phyloP scores from a whole-genome alignment of 352 stramenopile genomes.

The Globisporangium nunn region DNA sequence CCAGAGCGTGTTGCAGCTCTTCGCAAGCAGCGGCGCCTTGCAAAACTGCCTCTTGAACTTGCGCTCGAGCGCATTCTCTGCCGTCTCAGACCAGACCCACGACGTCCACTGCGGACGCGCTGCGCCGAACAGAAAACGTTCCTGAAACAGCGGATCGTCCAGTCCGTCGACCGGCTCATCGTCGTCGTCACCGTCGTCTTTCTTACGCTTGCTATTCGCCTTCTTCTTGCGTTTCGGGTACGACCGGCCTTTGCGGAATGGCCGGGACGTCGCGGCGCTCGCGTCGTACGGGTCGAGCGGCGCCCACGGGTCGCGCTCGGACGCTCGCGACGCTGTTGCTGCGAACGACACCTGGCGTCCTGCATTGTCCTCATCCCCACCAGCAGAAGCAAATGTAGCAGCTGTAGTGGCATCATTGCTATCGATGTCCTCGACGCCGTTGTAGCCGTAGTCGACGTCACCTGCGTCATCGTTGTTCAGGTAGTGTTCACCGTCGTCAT shows the following conservation, averaged over 20 bases:
- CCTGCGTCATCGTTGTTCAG: conserved; percentile 19
- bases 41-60: conserved; percentile 66
- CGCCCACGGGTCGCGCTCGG: conserved; percentile 55
- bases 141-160: conserved; percentile 55
- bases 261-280: conserved; percentile 42
- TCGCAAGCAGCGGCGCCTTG: conserved; percentile 37
- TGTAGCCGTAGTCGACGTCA: conserved; percentile 12
- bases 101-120: conserved; percentile 54
- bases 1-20: conserved; percentile 51
- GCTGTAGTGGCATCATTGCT: conserved; percentile 1
- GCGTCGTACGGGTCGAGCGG: conserved; percentile 76
- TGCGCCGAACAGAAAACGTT: conserved; percentile 48
- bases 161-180: conserved; percentile 35
- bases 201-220: conserved; percentile 21
- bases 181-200: conserved; percentile 21
- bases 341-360: conserved; percentile 8
- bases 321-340: neutral
- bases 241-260: conserved; percentile 72
- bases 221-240: conserved; percentile 47
- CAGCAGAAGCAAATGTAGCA: neutral
- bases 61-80: conserved; percentile 38
- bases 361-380: too few species aligned
- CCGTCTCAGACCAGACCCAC: conserved; percentile 64
- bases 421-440: conserved; percentile 2
- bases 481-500: conserved; percentile 17